Base-by-base conservation (phyloP, 2,329 filamentous ascomycete genomes). In the Aspergillus unguis region DNA sequence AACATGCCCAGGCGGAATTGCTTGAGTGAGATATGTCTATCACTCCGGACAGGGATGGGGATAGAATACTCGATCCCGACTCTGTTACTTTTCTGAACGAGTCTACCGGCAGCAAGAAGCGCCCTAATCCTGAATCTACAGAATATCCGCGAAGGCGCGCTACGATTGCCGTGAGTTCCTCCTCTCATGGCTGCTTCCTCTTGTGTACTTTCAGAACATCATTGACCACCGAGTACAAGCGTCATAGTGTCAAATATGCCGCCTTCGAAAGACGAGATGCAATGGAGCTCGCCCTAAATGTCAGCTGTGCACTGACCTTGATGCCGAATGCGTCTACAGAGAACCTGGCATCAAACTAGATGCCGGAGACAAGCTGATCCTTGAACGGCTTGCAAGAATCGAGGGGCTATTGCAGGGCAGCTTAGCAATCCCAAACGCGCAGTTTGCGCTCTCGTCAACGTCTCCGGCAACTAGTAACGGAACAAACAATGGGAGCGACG, bases 271-370 rank as follows among this genome's bases (percentile, higher is more conserved):
- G 67, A 90, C 87, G 54, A 81, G 87, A 57, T 91, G 88, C 69
- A 87, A 91, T 68, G 88, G 88, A 49, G 86, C 81, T 7, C 85
- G 89, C 61, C 89, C 89, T 41, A 92, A 91, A 71, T 94, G 89
- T 75, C 87, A 90, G 70, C 83, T 94, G 33, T 94, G 89, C 72
- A 85, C 86, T 7, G 89, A 92, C 67, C 77, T 92, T 37, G 87
- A 88, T 50, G 89, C 88, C 41, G 87, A 92, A 58, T 94, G 89
- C 70, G 81, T 92, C 59, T 94, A 94, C 70, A 83, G 89, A 58
- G 89, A 94, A 68, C 89, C 89, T 5, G 88, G 88, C 2, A 89
- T 92, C 76, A 94, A 94, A 73, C 81, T 94, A 7, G 89, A 94
- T 68, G 88, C 88, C 33, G 89, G 89, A 59, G 89, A 92, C 75